A percentile compares a stretch with the other conserved stretches of the same genome.
These are phyloP conservation scores for Irpex lacteus DNA, from an alignment of 1,284 basidiomycete genomes.

Conservation along the genomic window DNA sequence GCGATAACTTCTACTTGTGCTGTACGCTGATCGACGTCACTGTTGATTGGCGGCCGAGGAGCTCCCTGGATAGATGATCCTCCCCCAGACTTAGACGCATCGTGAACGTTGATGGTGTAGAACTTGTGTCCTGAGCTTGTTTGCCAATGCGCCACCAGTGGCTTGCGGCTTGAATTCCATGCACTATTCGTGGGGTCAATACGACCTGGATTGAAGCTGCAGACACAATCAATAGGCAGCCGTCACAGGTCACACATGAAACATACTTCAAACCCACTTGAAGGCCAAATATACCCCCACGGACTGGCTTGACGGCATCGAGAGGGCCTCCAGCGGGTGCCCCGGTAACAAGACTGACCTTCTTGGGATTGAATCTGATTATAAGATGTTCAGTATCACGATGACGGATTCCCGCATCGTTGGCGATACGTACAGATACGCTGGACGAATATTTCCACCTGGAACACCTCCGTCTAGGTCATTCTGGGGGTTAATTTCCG, in stretches of 20 bases:
- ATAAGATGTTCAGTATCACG: background rate
- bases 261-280: constrained; percentile 38
- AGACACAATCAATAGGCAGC: background rate
- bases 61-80: constrained; percentile 53
- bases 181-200: constrained; percentile 57
- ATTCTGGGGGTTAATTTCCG: constrained; percentile 49
- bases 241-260: no score
- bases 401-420: background rate
- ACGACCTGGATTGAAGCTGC: constrained; percentile 58
- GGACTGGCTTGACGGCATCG: constrained; percentile 42
- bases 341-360: constrained; percentile 45
- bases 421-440: constrained; percentile 41
- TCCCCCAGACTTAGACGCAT: constrained; percentile 49
- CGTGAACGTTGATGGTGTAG: constrained; percentile 59
- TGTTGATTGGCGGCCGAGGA: constrained; percentile 55
- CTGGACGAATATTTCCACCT: constrained; percentile 61
- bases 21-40: constrained; percentile 45
- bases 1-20: constrained; percentile 48
- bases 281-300: constrained; percentile 31
- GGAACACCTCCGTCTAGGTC: constrained; percentile 55
- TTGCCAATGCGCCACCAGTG: constrained; percentile 54
- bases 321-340: constrained; percentile 45
- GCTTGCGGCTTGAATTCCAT: constrained; percentile 57
- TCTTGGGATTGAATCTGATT: constrained; percentile 46
- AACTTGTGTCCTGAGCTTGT: constrained; percentile 43